Evolutionary conservation across 495 filamentous ascomycete species (phyloP).

Genomic region (Daldinia decipiens): DNA sequence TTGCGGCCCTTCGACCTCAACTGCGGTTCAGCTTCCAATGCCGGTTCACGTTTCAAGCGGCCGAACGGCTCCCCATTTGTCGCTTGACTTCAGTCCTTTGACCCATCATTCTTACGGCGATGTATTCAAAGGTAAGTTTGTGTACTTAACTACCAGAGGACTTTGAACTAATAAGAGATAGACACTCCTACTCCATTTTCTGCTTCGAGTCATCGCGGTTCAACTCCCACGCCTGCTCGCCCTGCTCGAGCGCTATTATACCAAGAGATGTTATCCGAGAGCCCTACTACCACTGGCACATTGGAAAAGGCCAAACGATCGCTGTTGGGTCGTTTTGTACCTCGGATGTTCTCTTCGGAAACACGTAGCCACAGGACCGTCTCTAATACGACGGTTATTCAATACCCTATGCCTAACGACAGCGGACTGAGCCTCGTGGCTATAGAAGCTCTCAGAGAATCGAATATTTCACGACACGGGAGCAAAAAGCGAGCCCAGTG

Average conservation of each 20-base stretch:
- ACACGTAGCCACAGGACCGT: conserved; percentile 4
- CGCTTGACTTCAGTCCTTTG: conserved; percentile 30
- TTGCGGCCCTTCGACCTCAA: background rate
- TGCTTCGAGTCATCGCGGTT: background rate
- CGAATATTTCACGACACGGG: conserved; percentile 44
- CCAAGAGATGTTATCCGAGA: background rate
- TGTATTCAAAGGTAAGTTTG: conserved; percentile 22
- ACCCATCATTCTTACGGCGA: background rate
- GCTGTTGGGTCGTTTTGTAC: background rate
- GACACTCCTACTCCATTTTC: conserved; percentile 23
- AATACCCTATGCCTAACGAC: conserved; percentile 18
- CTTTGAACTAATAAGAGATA: conserved; percentile 22
- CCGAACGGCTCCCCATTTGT: conserved; percentile 19
- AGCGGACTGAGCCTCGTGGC: conserved; percentile 17
- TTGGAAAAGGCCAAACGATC: background rate
- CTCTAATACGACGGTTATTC: conserved; percentile 25
- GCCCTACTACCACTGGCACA: background rate
- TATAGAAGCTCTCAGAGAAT: conserved; percentile 32
- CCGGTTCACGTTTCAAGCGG: background rate
- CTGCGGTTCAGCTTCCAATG: conserved; percentile 6
- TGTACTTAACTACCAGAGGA: background rate
- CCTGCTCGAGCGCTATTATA: background rate
- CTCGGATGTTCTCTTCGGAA: background rate
- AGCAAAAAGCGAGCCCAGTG: conserved; percentile 39
- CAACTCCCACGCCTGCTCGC: background rate